Evolutionary conservation across 2,329 filamentous ascomycete species (phyloP).

Genomic region (Epichloe typhina): DNA sequence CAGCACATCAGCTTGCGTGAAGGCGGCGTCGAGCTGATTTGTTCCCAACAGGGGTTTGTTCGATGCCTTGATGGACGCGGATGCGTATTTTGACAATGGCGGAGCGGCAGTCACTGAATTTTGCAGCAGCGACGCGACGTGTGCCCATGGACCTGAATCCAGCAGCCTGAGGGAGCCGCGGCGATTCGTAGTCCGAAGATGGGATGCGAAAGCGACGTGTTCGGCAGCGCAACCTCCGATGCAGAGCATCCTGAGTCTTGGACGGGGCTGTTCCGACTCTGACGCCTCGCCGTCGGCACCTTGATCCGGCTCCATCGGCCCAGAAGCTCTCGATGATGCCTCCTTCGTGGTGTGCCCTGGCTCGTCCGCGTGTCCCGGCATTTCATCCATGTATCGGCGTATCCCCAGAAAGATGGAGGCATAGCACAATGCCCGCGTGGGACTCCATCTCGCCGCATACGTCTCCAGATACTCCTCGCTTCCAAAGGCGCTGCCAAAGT

Average conservation of each 20-base stretch:
- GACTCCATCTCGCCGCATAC: slow-evolving; percentile 86
- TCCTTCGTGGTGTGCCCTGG: background rate
- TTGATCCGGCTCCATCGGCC: background rate
- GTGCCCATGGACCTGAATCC: slow-evolving; percentile 69
- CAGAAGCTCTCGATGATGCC: background rate
- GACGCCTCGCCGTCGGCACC: background rate
- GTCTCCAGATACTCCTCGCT: slow-evolving; percentile 57
- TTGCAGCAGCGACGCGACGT: slow-evolving; percentile 46
- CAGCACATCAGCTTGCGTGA: slow-evolving; percentile 37
- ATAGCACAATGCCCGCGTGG: slow-evolving; percentile 73
- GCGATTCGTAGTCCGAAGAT: slow-evolving; percentile 19
- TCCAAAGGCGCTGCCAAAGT: slow-evolving; percentile 72
- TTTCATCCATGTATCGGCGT: slow-evolving; percentile 18
- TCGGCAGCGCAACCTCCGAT: slow-evolving; percentile 49
- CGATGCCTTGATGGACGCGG: slow-evolving; percentile 28
- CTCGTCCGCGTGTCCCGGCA: slow-evolving; percentile 6
- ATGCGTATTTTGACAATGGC: slow-evolving; percentile 39
- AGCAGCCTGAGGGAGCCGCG: slow-evolving; percentile 46
- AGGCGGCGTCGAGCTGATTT: slow-evolving; percentile 25
- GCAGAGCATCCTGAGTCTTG: slow-evolving; percentile 28
- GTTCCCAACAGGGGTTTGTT: slow-evolving; percentile 31
- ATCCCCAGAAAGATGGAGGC: slow-evolving; percentile 37
- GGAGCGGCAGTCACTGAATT: slow-evolving; percentile 39
- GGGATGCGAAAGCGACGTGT: slow-evolving; percentile 40
- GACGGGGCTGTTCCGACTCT: background rate